Percentiles rank a stretch among this genome's conserved stretches.
phyloP scores from a whole-genome alignment of 1,284 basidiomycete genomes.

The Fistulina hepatica region DNA sequence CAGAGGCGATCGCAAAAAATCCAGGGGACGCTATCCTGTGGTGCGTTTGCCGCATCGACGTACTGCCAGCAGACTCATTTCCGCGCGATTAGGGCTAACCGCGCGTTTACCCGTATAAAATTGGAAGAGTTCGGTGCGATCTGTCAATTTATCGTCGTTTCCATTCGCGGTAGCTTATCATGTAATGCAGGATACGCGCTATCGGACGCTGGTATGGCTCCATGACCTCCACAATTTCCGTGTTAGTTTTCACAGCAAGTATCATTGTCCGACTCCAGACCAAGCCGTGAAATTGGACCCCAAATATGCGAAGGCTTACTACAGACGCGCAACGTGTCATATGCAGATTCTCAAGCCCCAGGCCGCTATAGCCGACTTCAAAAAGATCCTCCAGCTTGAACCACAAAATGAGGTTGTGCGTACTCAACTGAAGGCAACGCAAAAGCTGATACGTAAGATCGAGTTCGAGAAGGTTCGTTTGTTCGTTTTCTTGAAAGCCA shows the following conservation, averaged over 20 bases:
- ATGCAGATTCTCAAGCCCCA: conserved; percentile 84
- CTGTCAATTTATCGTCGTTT: no score
- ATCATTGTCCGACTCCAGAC: conserved; percentile 37
- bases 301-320: conserved; percentile 88
- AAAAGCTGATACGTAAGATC: conserved; percentile 79
- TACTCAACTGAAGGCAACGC: conserved; percentile 76
- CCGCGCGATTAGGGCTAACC: no score
- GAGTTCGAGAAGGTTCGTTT: conserved; percentile 76
- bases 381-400: conserved; percentile 79
- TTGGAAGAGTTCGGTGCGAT: conserved; percentile 79
- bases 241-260: conserved; percentile 4
- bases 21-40: conserved; percentile 67
- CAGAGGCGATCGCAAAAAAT: conserved; percentile 69
- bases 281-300: conserved; percentile 86
- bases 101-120: conserved; percentile 69
- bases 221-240: conserved; percentile 7
- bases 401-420: conserved; percentile 78
- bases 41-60: no score
- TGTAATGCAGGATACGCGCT: no score
- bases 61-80: no score
- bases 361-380: conserved; percentile 78
- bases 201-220: conserved; percentile 57
- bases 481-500: neutral
- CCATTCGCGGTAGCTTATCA: no score
- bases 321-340: conserved; percentile 83